phyloP scores from a whole-genome alignment of 495 filamentous ascomycete species.

The Ascobolus immersus region DNA sequence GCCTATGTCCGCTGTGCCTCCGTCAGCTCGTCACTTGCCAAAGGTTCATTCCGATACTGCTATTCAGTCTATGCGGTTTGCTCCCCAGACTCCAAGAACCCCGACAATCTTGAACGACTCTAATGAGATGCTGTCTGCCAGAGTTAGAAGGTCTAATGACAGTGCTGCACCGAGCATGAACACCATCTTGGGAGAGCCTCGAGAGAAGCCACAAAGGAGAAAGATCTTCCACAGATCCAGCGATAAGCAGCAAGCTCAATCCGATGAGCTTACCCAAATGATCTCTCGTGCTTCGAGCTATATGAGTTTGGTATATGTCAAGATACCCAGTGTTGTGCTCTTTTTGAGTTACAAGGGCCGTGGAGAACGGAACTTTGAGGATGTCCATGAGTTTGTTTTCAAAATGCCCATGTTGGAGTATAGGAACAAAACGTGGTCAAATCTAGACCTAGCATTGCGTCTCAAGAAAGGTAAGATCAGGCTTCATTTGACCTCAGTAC shows the following conservation, averaged over 20 bases:
- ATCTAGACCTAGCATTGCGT: conserved; percentile 72
- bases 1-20: too few species aligned
- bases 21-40: too few species aligned
- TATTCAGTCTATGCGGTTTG: too few species aligned
- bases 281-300: conserved; percentile 83
- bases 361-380: conserved; percentile 79
- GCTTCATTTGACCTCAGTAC: background rate
- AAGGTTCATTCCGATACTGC: too few species aligned
- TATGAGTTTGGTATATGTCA: conserved; percentile 90
- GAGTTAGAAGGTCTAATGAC: conserved; percentile 6
- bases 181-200: conserved; percentile 11
- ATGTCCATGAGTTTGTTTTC: conserved; percentile 94
- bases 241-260: conserved; percentile 26
- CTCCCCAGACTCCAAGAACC: too few species aligned
- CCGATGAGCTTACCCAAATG: conserved; percentile 95
- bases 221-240: conserved; percentile 14
- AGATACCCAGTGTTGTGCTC: conserved; percentile 78
- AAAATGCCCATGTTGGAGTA: conserved; percentile 84
- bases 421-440: conserved; percentile 96
- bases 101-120: too few species aligned
- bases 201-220: conserved; percentile 22
- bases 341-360: conserved; percentile 93
- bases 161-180: conserved; percentile 18
- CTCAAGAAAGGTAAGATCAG: conserved; percentile 37
- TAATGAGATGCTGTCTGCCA: too few species aligned